Base-by-base conservation (phyloP, 2,329 filamentous ascomycete genomes). In the Ambrosiella cleistominuta region DNA sequence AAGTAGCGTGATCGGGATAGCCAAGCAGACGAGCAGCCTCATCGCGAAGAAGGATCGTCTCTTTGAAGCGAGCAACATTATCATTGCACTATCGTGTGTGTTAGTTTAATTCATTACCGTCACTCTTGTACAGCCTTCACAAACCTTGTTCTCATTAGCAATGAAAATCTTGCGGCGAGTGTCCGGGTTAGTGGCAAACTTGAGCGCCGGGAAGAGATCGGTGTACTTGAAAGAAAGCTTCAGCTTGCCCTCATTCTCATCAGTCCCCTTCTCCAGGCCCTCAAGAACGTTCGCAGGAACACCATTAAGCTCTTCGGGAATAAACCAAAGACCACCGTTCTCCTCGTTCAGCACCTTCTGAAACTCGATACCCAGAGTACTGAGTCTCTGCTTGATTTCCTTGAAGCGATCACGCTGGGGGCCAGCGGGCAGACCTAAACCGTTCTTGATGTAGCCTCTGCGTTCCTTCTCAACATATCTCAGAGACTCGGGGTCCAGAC, bases 301-400 rank as follows among this genome's bases (percentile, higher is more conserved):
- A 54, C 87, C 87, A 53, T 85, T 79, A 5, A 93, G 74, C 70
- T 93, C 80, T 63, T 85, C 76, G 2, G 71, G 75, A 1, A 83
- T 85, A 65, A 91, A 85, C 86, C 86, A 93, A 56, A 90, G 71
- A 1, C 82, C 84, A n/a, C 83, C 84, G 64, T 83, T 83, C 71
- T 93, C 87, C 69, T 91, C 86, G 66, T 90, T 90, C 60, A 91
- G 73, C 64, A 85, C 86, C 74, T 88, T 89, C 66, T 85, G 80
- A 69, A 88, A 88, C 59, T 81, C 75, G 61, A 90, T 89, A 65
- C 78, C 76, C 63, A 91, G 78, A 67, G 85, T 78, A 63, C 82
- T 86, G 58, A 93, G 73, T 11, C 85, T 74, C 75, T 88, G 87
- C 77, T 88, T 87, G 71, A 91, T 89, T 69, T 85, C 85, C 74